Base-by-base conservation (phyloP, 345 rosid genomes). In the Angophora floribunda region DNA sequence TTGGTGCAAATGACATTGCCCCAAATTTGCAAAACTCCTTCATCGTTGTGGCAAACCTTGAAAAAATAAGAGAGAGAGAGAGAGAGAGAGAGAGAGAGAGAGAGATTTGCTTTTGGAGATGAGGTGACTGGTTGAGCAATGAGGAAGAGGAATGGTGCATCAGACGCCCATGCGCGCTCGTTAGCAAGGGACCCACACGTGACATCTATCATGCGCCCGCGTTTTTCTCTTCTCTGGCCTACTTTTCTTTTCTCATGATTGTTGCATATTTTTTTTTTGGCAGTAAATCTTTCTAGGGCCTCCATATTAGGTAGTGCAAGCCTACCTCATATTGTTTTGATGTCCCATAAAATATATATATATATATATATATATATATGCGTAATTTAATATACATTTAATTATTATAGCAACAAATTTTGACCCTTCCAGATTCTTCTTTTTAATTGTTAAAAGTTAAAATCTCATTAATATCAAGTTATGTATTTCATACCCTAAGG, bases 71-170 rank as follows among this genome's bases (percentile, higher is more conserved):
- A 70, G 45, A n/a, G 26, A 63, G 28, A 9, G 53, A 53, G 51
- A 32, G 63, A n/a, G 82, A n/a, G 85, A 85, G 90, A 67, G 6
- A 51, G 32, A 32, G 63, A 85, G 30, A 22, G 49, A 24, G 1
- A 19, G 50, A 7, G 36, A 50, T 14, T 57, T n/a, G 53, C 44
- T 44, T 52, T 88, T 26, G 51, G 11, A 26, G 51, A 7, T 65
- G 15, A 86, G 87, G 63, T 86, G 89, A 88, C 90, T 47, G 51
- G 86, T 50, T 85, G 51, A 75, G 78, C 86, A 86, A 88, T 88
- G 32, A 53, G 79, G 88, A 17, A 70, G 36, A 52, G 49, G 86
- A 86, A 36, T 52, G 90, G 86, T 88, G 90, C 88, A 26, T 85
- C 65, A 7, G 88, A 24, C 87, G 80, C 88, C 87, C 84, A 47